A percentile compares a stretch with the other conserved stretches of the same genome.
Evolutionary conservation across 2,329 filamentous ascomycete species (phyloP).

Genomic region (Pseudodiploospora longispora): DNA sequence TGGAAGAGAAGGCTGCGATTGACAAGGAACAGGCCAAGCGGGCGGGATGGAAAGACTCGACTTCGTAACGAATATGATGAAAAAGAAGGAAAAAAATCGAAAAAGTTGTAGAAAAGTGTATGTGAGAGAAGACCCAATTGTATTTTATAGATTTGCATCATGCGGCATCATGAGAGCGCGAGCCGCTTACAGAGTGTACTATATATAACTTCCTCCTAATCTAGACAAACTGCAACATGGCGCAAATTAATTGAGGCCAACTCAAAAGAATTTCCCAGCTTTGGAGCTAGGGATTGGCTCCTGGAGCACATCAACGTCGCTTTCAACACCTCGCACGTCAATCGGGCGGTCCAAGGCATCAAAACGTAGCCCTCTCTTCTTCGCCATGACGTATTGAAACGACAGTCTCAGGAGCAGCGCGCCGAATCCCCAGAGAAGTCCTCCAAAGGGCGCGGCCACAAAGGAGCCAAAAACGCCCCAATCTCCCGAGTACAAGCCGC

Average conservation of each 20-base stretch:
- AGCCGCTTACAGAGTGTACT: too few relatives aligned
- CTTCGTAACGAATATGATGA: neutral
- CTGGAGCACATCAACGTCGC: slow-evolving; percentile 17
- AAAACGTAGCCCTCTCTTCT: slow-evolving; percentile 52
- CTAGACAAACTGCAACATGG: too few relatives aligned
- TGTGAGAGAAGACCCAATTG: too few relatives aligned
- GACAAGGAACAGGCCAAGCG: slow-evolving; percentile 24
- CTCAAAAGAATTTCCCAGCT: slow-evolving; percentile 48
- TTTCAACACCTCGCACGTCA: slow-evolving; percentile 19
- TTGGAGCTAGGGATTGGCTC: slow-evolving; percentile 19
- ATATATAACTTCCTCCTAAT: neutral
- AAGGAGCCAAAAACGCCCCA: slow-evolving; percentile 82
- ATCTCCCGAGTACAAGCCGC: slow-evolving; percentile 67
- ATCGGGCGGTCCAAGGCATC: slow-evolving; percentile 54
- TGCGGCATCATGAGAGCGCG: too few relatives aligned
- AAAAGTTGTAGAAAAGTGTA: too few relatives aligned
- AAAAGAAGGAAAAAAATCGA: too few relatives aligned
- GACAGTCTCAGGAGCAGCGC: slow-evolving; percentile 53
- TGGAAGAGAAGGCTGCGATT: slow-evolving; percentile 27
- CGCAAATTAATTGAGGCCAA: too few relatives aligned
- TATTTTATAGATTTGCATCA: too few relatives aligned
- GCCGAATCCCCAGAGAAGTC: slow-evolving; percentile 60
- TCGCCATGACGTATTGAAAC: slow-evolving; percentile 51
- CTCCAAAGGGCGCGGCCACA: slow-evolving; percentile 69
- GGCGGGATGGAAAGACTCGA: slow-evolving; percentile 21